Base-by-base conservation (phyloP, 2,329 filamentous ascomycete genomes). In the Alternaria sp. region DNA sequence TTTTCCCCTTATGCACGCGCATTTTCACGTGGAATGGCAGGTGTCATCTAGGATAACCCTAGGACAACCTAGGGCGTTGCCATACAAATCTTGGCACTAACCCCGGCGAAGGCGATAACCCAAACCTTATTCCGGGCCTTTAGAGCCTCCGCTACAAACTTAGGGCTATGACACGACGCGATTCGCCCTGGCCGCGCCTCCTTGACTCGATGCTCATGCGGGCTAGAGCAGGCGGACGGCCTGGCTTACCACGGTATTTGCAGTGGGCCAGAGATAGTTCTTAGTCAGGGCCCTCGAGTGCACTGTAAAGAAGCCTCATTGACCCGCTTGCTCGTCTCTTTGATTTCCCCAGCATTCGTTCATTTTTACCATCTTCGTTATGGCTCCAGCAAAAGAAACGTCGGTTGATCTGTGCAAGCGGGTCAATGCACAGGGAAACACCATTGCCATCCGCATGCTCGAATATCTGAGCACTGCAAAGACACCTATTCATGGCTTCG, bases 371-470 rank as follows among this genome's bases (percentile, higher is more conserved):
- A 51, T 50, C 27, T 58, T 59, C 56, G 64, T 20, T 41, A 77
- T 77, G 75, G 70, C 75, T 66, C 73, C 74, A 45, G 51, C 68
- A 58, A 76, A 78, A 62, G 79, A 81, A 62, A 77, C 76, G 12
- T 77, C 81, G 22, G 71, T 85, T 11, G 83, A 84, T 60, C 80
- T 88, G 44, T 89, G 87, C 76, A 83, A 81, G 64, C 84, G 84
- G 69, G 85, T 87, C 7, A 90, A 87, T 3, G 78, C 83, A 51
- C 81, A 87, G 27, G 83, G 75, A 45, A 77, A 77, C 57, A 71
- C 67, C 63, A 89, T 91, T 66, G 86, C 89, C 58, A 77, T 80
- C 72, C 76, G 80, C 74, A 64, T 74, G 75, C 61, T 77, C 64
- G 53, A 81, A 71, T 74, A 71, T 73, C 61, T 76, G 70, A 65